Evolutionary conservation across 441 rosid genomes (phyloP).

Genomic region (Adansonia grandidieri): DNA sequence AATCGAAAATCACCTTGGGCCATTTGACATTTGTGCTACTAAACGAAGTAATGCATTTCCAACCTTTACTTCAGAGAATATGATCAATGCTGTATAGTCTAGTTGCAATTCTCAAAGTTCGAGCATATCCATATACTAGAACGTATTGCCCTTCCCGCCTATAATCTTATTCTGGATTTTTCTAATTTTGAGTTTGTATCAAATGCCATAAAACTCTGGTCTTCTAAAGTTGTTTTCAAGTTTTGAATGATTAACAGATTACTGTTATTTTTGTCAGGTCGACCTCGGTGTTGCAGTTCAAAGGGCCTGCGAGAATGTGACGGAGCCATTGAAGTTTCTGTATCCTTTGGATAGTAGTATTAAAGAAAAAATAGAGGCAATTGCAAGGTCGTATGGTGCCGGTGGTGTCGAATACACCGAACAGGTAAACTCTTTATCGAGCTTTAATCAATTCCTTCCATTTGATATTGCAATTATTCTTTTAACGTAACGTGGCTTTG

Average conservation of each 20-base stretch:
- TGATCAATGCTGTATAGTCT: too few species aligned
- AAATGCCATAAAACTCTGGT: not conserved
- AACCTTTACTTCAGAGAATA: too few species aligned
- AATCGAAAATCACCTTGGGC: not conserved
- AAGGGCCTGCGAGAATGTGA: slow-evolving; percentile 76
- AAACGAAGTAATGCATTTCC: not conserved
- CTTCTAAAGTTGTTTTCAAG: slow-evolving; percentile 1
- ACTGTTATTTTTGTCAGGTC: slow-evolving; percentile 52
- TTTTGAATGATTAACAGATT: slow-evolving; percentile 13
- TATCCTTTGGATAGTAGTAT: slow-evolving; percentile 81
- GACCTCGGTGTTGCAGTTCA: slow-evolving; percentile 94
- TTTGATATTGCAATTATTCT: not conserved
- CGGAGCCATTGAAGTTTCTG: slow-evolving; percentile 71
- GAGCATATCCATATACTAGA: not conserved
- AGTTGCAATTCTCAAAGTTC: not conserved
- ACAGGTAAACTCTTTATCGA: slow-evolving; percentile 54
- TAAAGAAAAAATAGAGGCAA: slow-evolving; percentile 87
- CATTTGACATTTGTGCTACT: not conserved
- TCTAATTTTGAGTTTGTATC: not conserved
- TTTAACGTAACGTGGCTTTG: not conserved
- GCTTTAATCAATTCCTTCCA: not conserved
- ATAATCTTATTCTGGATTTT: not conserved
- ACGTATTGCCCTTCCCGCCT: not conserved
- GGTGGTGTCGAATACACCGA: slow-evolving; percentile 89
- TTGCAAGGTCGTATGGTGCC: slow-evolving; percentile 95